Evolutionary conservation across 768 basidiomycete species (phyloP).

Genomic region (Fibroporia radiculosa): DNA sequence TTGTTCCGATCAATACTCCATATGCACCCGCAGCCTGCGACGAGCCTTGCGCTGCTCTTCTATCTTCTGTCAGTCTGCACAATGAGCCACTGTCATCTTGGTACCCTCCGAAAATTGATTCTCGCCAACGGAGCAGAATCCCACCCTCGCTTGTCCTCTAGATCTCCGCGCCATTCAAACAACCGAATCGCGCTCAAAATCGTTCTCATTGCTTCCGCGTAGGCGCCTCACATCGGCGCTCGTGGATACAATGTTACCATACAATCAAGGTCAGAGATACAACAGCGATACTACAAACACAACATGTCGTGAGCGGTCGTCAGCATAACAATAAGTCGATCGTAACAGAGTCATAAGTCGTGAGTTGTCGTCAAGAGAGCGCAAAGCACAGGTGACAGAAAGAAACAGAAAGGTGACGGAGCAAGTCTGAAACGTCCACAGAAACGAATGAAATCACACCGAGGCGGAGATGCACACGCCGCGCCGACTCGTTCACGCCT

Average conservation of each 20-base stretch:
- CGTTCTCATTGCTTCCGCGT: neutral
- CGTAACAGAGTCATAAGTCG: slow-evolving; percentile 20
- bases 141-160: too few species aligned
- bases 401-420: slow-evolving; percentile 6
- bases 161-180: slow-evolving; percentile 17
- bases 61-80: neutral
- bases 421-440: slow-evolving; percentile 6
- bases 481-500: slow-evolving; percentile 28
- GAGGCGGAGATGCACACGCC: neutral
- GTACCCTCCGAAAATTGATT: too few species aligned
- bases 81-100: too few species aligned
- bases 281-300: neutral
- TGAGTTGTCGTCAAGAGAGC: slow-evolving; percentile 18
- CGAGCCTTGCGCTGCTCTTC: neutral
- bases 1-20: slow-evolving; percentile 6
- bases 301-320: slow-evolving; percentile 1
- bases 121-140: too few species aligned
- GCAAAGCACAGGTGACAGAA: slow-evolving; percentile 11
- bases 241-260: neutral
- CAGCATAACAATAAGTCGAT: slow-evolving; percentile 19
- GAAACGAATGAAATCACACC: slow-evolving; percentile 3
- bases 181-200: neutral
- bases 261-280: neutral
- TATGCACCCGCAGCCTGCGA: neutral
- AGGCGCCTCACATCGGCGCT: neutral